A percentile compares a stretch with the other conserved stretches of the same genome.
Conservation (phyloP, 306 rosid genomes). For the apple (Malus domestica) region ASM211411v1 NC_041802.1:8382501-8383000, state of each 20-base stretch:
- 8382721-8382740: not conserved
- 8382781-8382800: not conserved
- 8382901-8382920: too few relatives aligned
- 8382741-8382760: not conserved
- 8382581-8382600: slow-evolving; percentile 41
- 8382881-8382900: not conserved
- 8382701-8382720: not conserved
- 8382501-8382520: not conserved
- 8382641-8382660: slow-evolving; percentile 55
- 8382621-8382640: slow-evolving; percentile 59
- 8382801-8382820: not conserved
- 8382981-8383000: not conserved
- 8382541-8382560: too few relatives aligned
- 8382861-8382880: not conserved
- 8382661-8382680: slow-evolving; percentile 36
- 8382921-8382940: too few relatives aligned
- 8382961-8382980: not conserved
- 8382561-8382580: slow-evolving; percentile 30
- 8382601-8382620: slow-evolving; percentile 57
- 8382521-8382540: not conserved
- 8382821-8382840: not conserved
- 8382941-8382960: not conserved
- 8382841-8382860: not conserved
- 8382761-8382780: not conserved
- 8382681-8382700: slow-evolving; percentile 19